phyloP scores from a whole-genome alignment of 306 rosid genomes.

The Arachis stenosperma region DNA sequence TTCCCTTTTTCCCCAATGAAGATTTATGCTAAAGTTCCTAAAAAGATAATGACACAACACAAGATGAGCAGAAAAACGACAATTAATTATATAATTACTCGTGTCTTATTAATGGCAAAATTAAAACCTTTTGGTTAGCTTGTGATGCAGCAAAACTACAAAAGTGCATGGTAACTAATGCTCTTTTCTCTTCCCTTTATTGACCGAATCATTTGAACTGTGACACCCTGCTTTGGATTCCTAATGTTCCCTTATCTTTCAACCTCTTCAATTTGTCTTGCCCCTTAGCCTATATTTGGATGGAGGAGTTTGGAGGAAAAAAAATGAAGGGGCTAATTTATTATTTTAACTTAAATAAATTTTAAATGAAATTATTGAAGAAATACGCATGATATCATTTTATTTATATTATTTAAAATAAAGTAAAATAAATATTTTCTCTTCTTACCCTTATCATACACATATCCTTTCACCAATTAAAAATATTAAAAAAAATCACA shows the following conservation, averaged over 20 bases:
- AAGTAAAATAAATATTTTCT: not conserved
- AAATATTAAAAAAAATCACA: too few relatives aligned
- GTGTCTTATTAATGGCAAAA: constrained; percentile 23
- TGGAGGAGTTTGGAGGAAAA: constrained; percentile 15
- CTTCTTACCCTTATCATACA: too few relatives aligned
- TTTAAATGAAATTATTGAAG: not conserved
- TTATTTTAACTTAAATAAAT: not conserved
- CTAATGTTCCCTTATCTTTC: constrained; percentile 41
- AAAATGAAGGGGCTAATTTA: not conserved
- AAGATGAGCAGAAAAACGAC: constrained; percentile 1
- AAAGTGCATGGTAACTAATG: constrained; percentile 34
- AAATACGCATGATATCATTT: not conserved
- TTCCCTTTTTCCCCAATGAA: constrained; percentile 4
- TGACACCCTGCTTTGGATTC: constrained; percentile 45
- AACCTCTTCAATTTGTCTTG: constrained; percentile 1
- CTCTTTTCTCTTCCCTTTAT: constrained; percentile 32
- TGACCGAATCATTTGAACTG: constrained; percentile 52
- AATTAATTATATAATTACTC: constrained; percentile 20
- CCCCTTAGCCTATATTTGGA: not conserved
- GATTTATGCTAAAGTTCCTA: constrained; percentile 3
- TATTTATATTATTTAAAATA: not conserved
- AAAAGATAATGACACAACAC: constrained; percentile 31
- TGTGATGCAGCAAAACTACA: constrained; percentile 38
- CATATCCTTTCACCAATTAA: too few relatives aligned
- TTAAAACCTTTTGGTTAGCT: constrained; percentile 30